A percentile compares a stretch with the other conserved stretches of the same genome.
These are phyloP conservation scores for Aspergillus sp. DNA, from an alignment of 2,329 filamentous ascomycete genomes.

Conservation along the genomic window DNA sequence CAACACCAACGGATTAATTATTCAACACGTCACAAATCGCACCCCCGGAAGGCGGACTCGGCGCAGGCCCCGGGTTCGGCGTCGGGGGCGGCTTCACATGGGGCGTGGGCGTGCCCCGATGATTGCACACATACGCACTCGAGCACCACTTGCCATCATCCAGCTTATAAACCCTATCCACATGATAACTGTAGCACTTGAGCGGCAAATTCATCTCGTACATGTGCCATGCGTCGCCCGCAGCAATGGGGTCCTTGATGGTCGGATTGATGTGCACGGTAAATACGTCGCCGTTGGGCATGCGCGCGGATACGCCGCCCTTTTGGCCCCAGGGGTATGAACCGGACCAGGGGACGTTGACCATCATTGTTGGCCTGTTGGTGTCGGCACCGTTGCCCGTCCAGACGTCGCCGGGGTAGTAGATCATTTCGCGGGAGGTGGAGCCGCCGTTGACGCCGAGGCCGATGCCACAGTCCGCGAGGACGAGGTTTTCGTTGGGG, in stretches of 20 bases:
- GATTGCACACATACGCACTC: slow-evolving; percentile 6
- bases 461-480: slow-evolving; percentile 8
- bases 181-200: slow-evolving; percentile 5
- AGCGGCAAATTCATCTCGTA: slow-evolving; percentile 6
- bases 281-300: slow-evolving; percentile 8
- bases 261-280: slow-evolving; percentile 1
- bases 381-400: slow-evolving; percentile 6
- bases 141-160: slow-evolving; percentile 7
- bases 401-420: slow-evolving; percentile 8
- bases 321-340: slow-evolving; percentile 7
- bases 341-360: slow-evolving; percentile 7
- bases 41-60: neutral
- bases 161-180: slow-evolving; percentile 1
- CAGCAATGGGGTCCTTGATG: slow-evolving; percentile 2
- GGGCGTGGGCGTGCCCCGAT: slow-evolving; percentile 3
- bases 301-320: slow-evolving; percentile 4
- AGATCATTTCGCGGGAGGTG: slow-evolving; percentile 8
- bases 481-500: slow-evolving; percentile 2
- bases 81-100: slow-evolving; percentile 1
- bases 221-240: slow-evolving; percentile 5
- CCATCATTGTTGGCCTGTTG: slow-evolving; percentile 7
- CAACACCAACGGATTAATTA: neutral
- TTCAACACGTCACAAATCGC: neutral
- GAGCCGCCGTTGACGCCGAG: slow-evolving; percentile 6
- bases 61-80: neutral